Evolutionary conservation across 371 early-diverging fungal species (phyloP).

Genomic region (Mortierella polycephala): DNA sequence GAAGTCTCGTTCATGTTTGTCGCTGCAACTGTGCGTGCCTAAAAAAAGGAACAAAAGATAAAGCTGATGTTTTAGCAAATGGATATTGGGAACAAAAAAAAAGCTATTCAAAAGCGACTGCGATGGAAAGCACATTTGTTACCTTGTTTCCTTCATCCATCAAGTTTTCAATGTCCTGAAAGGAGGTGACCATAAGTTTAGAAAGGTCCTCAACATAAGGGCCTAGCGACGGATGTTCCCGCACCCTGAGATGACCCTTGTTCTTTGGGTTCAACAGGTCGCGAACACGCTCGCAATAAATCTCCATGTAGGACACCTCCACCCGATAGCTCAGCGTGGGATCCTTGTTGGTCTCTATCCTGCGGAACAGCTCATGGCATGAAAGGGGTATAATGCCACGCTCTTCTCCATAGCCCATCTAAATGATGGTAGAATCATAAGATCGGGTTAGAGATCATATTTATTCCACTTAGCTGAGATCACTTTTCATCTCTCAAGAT

Average conservation of each 20-base stretch:
- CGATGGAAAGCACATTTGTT: neutral
- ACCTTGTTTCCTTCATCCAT: conserved; percentile 93
- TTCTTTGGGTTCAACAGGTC: conserved; percentile 89
- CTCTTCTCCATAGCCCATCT: conserved; percentile 81
- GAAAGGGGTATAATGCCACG: conserved; percentile 88
- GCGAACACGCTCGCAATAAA: conserved; percentile 89
- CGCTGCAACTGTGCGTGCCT: conserved; percentile 91
- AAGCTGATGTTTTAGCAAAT: neutral
- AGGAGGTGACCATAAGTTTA: conserved; percentile 81
- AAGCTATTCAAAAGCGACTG: neutral
- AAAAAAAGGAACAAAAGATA: neutral
- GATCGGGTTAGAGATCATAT: neutral
- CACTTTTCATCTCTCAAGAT: neutral
- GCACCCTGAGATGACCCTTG: conserved; percentile 82
- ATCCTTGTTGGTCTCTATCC: conserved; percentile 62
- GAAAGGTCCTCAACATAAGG: conserved; percentile 95
- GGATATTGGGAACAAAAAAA: neutral
- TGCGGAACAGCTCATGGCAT: conserved; percentile 81
- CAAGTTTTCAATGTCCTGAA: conserved; percentile 78
- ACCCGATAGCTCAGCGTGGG: conserved; percentile 71
- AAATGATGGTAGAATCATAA: neutral
- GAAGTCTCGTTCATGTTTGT: conserved; percentile 98
- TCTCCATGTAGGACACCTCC: conserved; percentile 89
- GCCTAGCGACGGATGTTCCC: conserved; percentile 91
- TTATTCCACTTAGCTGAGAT: too few species aligned